phyloP scores from a whole-genome alignment of 805 yeast genomes.

The Yamadazyma sp. region DNA sequence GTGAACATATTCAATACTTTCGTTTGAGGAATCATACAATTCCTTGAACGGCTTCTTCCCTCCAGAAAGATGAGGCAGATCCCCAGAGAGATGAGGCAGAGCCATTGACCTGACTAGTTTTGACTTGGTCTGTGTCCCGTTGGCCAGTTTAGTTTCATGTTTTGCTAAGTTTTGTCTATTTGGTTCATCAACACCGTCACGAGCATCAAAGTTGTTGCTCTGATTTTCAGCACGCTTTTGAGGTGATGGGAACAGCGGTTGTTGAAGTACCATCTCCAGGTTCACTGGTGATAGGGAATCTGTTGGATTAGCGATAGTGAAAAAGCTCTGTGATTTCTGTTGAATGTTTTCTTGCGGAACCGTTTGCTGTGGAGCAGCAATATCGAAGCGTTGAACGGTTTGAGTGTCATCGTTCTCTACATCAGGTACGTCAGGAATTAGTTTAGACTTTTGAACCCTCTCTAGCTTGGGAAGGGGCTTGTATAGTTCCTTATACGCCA shows the following conservation, averaged over 20 bases:
- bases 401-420: constrained; percentile 1
- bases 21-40: constrained; percentile 14
- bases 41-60: constrained; percentile 12
- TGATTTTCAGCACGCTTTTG: too few relatives aligned
- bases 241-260: too few relatives aligned
- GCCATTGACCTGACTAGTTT: neutral
- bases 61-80: neutral
- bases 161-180: neutral
- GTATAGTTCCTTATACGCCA: constrained; percentile 14
- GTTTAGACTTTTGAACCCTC: neutral
- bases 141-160: too few relatives aligned
- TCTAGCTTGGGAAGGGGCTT: constrained; percentile 15
- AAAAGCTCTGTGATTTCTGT: too few relatives aligned
- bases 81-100: neutral
- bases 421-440: neutral
- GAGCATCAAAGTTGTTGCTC: too few relatives aligned
- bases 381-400: constrained; percentile 6
- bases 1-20: neutral
- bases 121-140: neutral
- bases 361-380: neutral
- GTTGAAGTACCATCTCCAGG: too few relatives aligned
- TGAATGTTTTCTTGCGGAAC: too few relatives aligned
- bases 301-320: too few relatives aligned
- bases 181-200: too few relatives aligned
- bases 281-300: too few relatives aligned